Base-by-base conservation (phyloP, 139 green algal species). In the Tetraselmis chui region DNA sequence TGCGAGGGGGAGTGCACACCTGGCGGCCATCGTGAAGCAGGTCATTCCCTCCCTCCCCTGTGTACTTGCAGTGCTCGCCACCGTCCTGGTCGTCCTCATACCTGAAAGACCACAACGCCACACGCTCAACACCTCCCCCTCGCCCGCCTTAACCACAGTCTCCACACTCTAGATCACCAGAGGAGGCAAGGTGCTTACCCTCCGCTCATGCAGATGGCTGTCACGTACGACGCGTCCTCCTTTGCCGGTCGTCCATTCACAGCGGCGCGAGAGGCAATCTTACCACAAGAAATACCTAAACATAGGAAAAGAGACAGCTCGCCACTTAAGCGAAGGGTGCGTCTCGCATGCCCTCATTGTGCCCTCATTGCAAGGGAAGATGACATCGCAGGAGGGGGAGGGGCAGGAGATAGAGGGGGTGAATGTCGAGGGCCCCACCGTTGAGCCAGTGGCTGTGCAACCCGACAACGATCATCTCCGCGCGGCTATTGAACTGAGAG, bases 21-120 rank as follows among this genome's bases (percentile, higher is more conserved):
- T 67, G 45, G 45, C 45, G 45, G 11, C 45, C 45, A 67, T 67
- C 45, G 31, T 86, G 83, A 78, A 93, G 84, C 76, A 93, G 82
- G 76, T 92, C 85, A 30, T 90, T 90, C 29, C 86, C 88, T 29
- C 89, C 89, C 75, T 89, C 81, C 28, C 89, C 88, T 76, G 89
- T 93, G 86, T 89, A 93, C 27, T 79, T 82, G 28, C 92, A 59
- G 67, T 88, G 77, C 30, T 84, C 59, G 1, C 85, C 83, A 76
- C 81, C 28, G 76, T 93, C 89, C 1, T 24, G 5, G 82, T 93
- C 89, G 32, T 93, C 89, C 30, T 89, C 76, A 31, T 93, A 93
- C 45, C 45, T 67, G 45, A 5, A 67, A 5, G 45, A 18, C 45
- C 5, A 67, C 5, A 18, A 5, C 11, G 45, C 45, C 45, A 67